These are phyloP conservation scores for Oryza meyeriana DNA, from an alignment of 176 grass and related monocot species.

Conservation along the genomic window DNA sequence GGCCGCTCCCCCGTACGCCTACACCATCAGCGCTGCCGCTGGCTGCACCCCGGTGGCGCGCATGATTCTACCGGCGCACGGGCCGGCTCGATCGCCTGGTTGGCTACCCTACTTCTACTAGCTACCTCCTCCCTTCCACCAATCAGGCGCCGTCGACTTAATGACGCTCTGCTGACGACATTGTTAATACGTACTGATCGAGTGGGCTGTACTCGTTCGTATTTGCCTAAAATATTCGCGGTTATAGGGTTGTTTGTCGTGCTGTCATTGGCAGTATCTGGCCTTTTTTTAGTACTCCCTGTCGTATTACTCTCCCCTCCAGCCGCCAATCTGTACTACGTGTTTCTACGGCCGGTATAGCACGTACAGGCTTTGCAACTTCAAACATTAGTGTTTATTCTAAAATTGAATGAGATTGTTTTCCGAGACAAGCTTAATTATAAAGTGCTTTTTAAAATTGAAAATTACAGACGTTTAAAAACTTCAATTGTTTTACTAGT, in stretches of 20 bases:
- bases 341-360: no score
- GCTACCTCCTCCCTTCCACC: background rate
- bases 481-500: no score
- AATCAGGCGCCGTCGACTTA: background rate
- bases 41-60: slow-evolving; percentile 14
- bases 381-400: no score
- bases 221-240: background rate
- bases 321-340: no score
- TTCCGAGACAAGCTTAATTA: no score
- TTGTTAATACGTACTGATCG: background rate
- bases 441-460: no score
- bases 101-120: no score
- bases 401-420: no score
- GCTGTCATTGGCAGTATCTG: background rate
- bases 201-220: background rate
- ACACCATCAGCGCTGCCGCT: slow-evolving; percentile 35
- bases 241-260: background rate
- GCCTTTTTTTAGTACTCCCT: no score
- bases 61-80: slow-evolving; percentile 35
- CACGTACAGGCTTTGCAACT: no score
- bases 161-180: slow-evolving; percentile 33
- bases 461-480: no score
- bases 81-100: background rate
- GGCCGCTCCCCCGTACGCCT: slow-evolving; percentile 21
- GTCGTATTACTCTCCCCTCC: no score